Conservation (phyloP, 1,284 basidiomycete species). For the Fomitopsis palustris region DNA sequence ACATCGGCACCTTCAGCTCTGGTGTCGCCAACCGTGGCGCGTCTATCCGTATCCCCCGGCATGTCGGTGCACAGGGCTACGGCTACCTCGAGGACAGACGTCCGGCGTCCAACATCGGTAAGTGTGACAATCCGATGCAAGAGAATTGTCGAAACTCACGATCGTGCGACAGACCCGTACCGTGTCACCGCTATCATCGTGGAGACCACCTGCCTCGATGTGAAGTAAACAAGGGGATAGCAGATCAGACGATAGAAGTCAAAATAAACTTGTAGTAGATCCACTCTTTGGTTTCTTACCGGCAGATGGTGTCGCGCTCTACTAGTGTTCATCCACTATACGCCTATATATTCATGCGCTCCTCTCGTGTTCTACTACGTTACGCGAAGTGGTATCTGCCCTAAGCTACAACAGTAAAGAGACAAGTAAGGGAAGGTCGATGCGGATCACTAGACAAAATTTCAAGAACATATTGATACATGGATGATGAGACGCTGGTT, state of each 20-base stretch:
- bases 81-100: conserved; percentile 97
- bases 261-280: conserved; percentile 9
- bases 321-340: conserved; percentile 7
- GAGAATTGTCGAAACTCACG: background rate
- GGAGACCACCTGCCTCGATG: conserved; percentile 75
- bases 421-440: background rate
- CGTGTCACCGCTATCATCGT: conserved; percentile 88
- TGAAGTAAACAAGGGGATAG: conserved; percentile 13
- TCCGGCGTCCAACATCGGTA: conserved; percentile 97
- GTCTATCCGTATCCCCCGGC: conserved; percentile 91
- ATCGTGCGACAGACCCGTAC: conserved; percentile 67
- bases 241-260: conserved; percentile 9
- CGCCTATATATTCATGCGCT: background rate
- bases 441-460: background rate
- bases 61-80: conserved; percentile 88
- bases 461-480: conserved; percentile 11
- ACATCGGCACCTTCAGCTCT: conserved; percentile 90
- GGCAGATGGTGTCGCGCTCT: background rate
- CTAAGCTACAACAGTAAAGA: conserved; percentile 7
- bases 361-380: conserved; percentile 1
- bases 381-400: background rate
- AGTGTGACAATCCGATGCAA: conserved; percentile 28
- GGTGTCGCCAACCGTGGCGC: conserved; percentile 98
- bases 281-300: background rate
- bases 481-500: background rate